Conservation (phyloP, 768 basidiomycete genomes). For the Peribolospora kevripleyi region DNA sequence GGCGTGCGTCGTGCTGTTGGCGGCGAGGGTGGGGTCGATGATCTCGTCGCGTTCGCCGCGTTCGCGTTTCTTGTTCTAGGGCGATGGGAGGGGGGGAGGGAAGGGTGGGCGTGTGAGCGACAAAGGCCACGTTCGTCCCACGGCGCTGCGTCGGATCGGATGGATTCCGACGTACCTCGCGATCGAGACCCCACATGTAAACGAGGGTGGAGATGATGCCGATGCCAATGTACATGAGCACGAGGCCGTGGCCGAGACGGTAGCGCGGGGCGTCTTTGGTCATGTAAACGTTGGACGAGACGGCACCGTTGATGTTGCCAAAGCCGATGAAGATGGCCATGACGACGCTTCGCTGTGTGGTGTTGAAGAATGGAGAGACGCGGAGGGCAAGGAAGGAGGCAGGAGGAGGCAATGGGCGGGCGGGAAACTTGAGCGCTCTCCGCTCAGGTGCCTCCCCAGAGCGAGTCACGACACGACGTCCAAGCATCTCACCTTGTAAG, state of each 20-base stretch:
- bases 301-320: conserved; percentile 46
- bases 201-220: conserved; percentile 30
- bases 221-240: conserved; percentile 40
- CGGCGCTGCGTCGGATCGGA: no score
- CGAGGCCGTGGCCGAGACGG: conserved; percentile 42
- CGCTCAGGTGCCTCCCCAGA: conserved; percentile 24
- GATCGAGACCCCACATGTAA: conserved; percentile 26
- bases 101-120: no score
- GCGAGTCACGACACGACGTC: conserved; percentile 30
- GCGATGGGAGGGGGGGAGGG: no score
- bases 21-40: no score
- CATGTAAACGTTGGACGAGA: not conserved
- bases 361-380: no score
- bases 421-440: conserved; percentile 11
- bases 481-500: conserved; percentile 47
- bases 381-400: no score
- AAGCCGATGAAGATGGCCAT: not conserved
- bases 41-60: no score
- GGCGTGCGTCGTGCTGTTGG: no score
- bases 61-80: no score
- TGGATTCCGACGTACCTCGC: conserved; percentile 19
- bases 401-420: no score
- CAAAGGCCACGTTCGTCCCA: no score
- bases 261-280: conserved; percentile 44
- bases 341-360: not conserved